Evolutionary conservation across 2,329 filamentous ascomycete genomes (phyloP).

Genomic region (Cordyceps tenuipes): DNA sequence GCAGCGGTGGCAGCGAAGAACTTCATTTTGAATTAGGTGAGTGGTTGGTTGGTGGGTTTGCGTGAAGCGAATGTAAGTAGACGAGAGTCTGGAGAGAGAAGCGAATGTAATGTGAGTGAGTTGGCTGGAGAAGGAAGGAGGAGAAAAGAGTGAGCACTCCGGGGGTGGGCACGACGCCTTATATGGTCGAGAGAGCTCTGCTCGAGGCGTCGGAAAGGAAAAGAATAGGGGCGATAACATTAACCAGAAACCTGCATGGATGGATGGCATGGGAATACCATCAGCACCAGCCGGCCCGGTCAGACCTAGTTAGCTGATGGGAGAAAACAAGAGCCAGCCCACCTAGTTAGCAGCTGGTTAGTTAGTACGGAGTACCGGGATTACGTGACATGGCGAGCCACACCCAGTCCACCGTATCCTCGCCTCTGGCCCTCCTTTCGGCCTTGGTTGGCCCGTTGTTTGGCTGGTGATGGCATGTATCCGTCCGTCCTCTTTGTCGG

Average conservation of each 20-base stretch:
- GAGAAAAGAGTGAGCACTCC: background rate
- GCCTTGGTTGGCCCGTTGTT: no score
- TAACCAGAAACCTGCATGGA: slow-evolving; percentile 5
- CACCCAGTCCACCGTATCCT: slow-evolving; percentile 1
- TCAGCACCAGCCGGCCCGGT: background rate
- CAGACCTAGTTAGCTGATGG: background rate
- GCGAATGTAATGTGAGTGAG: slow-evolving; percentile 8
- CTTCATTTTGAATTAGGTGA: slow-evolving; percentile 51
- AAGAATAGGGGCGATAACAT: slow-evolving; percentile 1
- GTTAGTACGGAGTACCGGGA: background rate
- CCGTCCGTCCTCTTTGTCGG: background rate
- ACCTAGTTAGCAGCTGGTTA: background rate
- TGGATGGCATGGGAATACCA: background rate
- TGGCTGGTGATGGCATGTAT: no score
- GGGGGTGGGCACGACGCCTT: slow-evolving; percentile 5
- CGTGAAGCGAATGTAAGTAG: slow-evolving; percentile 8
- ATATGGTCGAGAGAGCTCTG: background rate
- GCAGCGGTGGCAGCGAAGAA: slow-evolving; percentile 44
- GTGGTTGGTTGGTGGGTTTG: background rate
- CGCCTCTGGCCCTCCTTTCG: background rate
- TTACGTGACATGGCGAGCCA: slow-evolving; percentile 3
- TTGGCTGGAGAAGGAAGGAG: background rate
- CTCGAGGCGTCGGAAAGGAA: background rate
- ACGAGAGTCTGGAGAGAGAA: slow-evolving; percentile 2
- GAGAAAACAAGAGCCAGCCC: background rate